Evolutionary conservation across 495 filamentous ascomycete genomes (phyloP).

Genomic region (Daldinia caldariorum): DNA sequence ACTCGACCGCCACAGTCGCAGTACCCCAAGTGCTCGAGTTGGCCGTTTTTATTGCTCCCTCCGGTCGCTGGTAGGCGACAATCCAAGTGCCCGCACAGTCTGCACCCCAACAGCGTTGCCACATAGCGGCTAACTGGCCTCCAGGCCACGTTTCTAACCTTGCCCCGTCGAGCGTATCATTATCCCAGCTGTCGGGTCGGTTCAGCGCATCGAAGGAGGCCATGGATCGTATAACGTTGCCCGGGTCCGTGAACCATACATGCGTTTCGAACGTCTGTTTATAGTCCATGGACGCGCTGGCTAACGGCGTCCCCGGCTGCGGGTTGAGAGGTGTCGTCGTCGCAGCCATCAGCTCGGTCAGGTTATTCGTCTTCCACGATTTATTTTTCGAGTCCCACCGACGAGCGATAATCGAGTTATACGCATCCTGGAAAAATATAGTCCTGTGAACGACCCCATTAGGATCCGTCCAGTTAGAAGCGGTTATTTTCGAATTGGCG

Average conservation of each 20-base stretch:
- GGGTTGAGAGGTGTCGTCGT: conserved; percentile 38
- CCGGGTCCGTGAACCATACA: conserved; percentile 35
- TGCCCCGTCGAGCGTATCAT: conserved; percentile 29
- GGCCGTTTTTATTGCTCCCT: conserved; percentile 39
- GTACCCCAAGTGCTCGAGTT: conserved; percentile 32
- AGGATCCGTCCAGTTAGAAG: conserved; percentile 41
- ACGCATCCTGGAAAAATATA: conserved; percentile 43
- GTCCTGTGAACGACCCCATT: conserved; percentile 35
- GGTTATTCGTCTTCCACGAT: conserved; percentile 40
- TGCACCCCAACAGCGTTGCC: conserved; percentile 31
- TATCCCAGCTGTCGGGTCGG: conserved; percentile 36
- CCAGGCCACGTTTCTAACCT: conserved; percentile 38
- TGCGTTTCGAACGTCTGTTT: conserved; percentile 28
- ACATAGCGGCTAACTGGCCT: conserved; percentile 34
- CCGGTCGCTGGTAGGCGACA: conserved; percentile 38
- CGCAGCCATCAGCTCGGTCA: conserved; percentile 35
- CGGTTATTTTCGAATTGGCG: conserved; percentile 40
- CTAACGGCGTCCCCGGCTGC: conserved; percentile 34
- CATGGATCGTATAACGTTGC: conserved; percentile 31
- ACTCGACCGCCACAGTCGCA: conserved; percentile 34
- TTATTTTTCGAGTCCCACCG: conserved; percentile 39
- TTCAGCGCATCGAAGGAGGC: conserved; percentile 35
- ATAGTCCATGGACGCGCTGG: conserved; percentile 36
- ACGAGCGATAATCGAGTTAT: conserved; percentile 39
- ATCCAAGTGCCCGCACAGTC: conserved; percentile 30